A percentile compares a stretch with the other conserved stretches of the same genome.
phyloP scores from a whole-genome alignment of 495 filamentous ascomycete genomes.

The Penicillium soppii region DNA sequence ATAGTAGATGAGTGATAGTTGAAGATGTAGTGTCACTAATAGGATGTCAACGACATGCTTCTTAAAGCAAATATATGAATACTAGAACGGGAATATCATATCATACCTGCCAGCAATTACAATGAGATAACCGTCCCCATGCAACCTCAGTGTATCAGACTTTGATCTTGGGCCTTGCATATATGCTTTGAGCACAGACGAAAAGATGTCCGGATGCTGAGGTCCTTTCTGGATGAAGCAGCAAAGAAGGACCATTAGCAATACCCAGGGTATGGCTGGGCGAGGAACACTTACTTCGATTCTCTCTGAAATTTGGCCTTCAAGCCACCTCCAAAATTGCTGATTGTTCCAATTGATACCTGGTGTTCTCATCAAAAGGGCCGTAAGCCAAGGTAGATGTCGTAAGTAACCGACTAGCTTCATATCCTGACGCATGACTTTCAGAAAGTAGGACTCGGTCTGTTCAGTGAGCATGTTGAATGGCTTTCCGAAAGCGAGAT shows the following conservation, averaged over 20 bases:
- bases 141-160: constrained; percentile 23
- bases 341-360: constrained; percentile 28
- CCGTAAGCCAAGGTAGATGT: constrained; percentile 38
- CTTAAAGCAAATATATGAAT: not conserved
- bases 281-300: constrained; percentile 4
- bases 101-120: constrained; percentile 45
- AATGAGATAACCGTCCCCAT: constrained; percentile 34
- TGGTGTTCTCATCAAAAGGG: constrained; percentile 31
- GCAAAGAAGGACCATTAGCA: not conserved
- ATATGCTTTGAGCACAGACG: constrained; percentile 30
- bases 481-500: constrained; percentile 47
- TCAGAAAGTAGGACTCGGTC: constrained; percentile 32
- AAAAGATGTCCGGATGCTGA: constrained; percentile 29
- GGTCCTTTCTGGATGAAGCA: constrained; percentile 19
- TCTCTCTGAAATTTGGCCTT: constrained; percentile 16
- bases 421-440: constrained; percentile 29
- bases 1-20: constrained; percentile 33
- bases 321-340: constrained; percentile 25
- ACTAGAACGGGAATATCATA: not conserved
- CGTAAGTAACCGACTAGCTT: constrained; percentile 32
- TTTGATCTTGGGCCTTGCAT: constrained; percentile 22
- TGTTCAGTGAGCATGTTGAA: constrained; percentile 45
- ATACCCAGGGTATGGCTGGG: not conserved
- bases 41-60: not conserved
- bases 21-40: constrained; percentile 37